Percentiles rank a stretch among this genome's conserved stretches.
These are phyloP conservation scores for Fragaria vesca DNA, from an alignment of 306 rosid genomes.

Conservation along the genomic window DNA sequence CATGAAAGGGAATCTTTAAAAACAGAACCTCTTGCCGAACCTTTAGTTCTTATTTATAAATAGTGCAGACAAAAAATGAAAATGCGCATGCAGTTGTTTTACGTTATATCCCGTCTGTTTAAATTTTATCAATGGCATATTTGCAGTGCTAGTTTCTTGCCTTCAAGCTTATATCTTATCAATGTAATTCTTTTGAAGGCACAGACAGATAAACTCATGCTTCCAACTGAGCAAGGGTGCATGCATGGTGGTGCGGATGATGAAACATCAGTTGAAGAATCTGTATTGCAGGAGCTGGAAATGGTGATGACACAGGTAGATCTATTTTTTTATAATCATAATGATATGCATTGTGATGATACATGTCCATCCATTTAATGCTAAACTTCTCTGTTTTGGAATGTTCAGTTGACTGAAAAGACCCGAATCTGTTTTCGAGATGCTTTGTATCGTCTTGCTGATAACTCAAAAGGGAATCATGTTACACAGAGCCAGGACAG, in stretches of 20 bases:
- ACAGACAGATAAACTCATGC: conserved; percentile 12
- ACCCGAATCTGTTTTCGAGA: conserved; percentile 72
- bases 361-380: conserved; percentile 1
- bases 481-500: conserved; percentile 29
- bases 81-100: background rate
- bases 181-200: conserved; percentile 25
- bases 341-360: background rate
- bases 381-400: conserved; percentile 16
- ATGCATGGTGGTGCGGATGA: conserved; percentile 24
- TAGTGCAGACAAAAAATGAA: background rate
- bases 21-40: background rate
- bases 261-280: conserved; percentile 52
- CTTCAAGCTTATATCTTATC: background rate
- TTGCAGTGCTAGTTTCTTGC: background rate
- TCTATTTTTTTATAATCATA: conserved; percentile 2
- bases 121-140: background rate
- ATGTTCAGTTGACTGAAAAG: conserved; percentile 49
- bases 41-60: background rate
- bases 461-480: conserved; percentile 40
- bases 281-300: conserved; percentile 56
- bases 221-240: conserved; percentile 34
- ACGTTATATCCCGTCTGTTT: background rate
- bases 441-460: conserved; percentile 76
- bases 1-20: background rate
- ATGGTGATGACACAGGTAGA: conserved; percentile 56